Evolutionary conservation across 1,284 basidiomycete genomes (phyloP).

Genomic region (Trichosporon faecale): DNA sequence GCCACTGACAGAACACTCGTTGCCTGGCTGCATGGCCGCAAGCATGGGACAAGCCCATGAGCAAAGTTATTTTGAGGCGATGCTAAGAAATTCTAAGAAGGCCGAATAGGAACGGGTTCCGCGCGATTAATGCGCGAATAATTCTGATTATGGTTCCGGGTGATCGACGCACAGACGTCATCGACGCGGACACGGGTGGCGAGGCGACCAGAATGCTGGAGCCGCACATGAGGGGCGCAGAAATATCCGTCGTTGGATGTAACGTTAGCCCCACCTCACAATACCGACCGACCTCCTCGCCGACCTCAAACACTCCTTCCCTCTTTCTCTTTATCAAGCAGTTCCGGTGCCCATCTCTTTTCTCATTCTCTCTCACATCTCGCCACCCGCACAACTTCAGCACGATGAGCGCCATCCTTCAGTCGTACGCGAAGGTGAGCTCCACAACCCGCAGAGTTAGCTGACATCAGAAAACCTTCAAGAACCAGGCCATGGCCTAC

Average conservation of each 20-base stretch:
- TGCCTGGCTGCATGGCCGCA: background rate
- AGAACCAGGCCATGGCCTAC: conserved; percentile 54
- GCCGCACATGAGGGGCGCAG: background rate
- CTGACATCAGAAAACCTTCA: conserved; percentile 20
- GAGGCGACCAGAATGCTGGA: background rate
- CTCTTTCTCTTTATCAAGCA: background rate
- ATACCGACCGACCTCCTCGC: background rate
- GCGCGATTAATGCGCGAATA: background rate
- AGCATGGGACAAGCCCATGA: background rate
- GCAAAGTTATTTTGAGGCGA: conserved; percentile 1
- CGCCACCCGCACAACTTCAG: background rate
- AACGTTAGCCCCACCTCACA: conserved; percentile 1
- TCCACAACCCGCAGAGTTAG: background rate
- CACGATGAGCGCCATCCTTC: conserved; percentile 1
- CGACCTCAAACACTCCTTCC: background rate
- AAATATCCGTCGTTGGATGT: background rate
- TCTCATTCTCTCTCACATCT: background rate
- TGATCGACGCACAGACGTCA: conserved; percentile 11
- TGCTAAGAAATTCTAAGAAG: background rate
- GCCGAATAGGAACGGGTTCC: background rate
- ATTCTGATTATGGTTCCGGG: conserved; percentile 1
- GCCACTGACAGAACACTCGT: background rate
- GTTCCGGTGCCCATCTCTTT: background rate
- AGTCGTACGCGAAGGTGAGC: conserved; percentile 13
- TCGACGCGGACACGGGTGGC: background rate